Base-by-base conservation (phyloP, 208 protist species). In the Wallacemonas sp. region DNA sequence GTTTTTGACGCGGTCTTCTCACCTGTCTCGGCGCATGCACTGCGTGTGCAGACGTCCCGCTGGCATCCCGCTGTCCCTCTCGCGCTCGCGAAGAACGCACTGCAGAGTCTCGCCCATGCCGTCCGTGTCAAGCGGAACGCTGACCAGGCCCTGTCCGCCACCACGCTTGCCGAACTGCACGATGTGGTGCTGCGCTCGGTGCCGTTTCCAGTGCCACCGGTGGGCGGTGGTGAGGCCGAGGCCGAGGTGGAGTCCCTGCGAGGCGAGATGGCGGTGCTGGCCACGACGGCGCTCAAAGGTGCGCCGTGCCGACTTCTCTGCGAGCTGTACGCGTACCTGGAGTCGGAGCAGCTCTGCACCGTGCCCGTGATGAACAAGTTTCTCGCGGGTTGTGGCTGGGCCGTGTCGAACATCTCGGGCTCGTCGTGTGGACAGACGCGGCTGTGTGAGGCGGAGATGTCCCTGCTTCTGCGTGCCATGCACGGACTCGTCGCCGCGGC, bases 331-430 rank as follows among this genome's bases (percentile, higher is more conserved):
- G 34, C 21, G 23, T 82, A 86, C 70, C 55, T 80, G 17, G 61
- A 57, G 1, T 29, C 19, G 24, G 72, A 57, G 32, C 29, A 68
- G 12, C 54, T 74, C 3, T 24, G 29, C 30, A 81, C 76, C 16
- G 57, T 66, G 24, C 68, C 66, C 16, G 73, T 90, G 54, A 73
- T 75, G 21, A 78, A 83, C 54, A 86, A 86, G 44, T 92, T 94
- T 58, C 77, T 94, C 27, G 76, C 83, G n/a, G 77, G 90, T 74
- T 90, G 83, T 44, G 81, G 88, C 41, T 58, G 52, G 52, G 9
- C 52, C 3, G 30, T 58, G 52, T 58, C 52, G n/a, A 39, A 33
- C n/a, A 29, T 58, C n/a, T 39, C n/a, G n/a, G n/a, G n/a, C n/a
- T n/a, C 52, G 4, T 27, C 16, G 8, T 30, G 52, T n/a, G 52